A percentile compares a stretch with the other conserved stretches of the same genome.
Conservation (phyloP, 2,329 filamentous ascomycete genomes). For the Plectosphaerella sp. region DNA sequence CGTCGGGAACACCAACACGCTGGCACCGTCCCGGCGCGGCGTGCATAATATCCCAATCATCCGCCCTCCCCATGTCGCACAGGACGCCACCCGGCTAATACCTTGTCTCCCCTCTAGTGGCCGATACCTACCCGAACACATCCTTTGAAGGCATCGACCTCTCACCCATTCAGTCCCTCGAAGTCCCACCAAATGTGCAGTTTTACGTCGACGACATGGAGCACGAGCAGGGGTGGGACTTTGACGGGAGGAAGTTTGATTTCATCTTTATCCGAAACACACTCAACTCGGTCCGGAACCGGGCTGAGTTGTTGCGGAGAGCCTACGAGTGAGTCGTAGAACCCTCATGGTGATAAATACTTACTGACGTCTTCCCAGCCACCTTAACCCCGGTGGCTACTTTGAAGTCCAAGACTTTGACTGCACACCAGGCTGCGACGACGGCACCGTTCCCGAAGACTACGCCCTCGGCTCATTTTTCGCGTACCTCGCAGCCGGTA, state of each 20-base stretch:
- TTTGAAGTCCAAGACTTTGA: constrained; percentile 45
- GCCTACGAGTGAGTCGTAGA: constrained; percentile 31
- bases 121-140: constrained; percentile 38
- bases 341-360: neutral
- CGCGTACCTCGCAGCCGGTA: constrained; percentile 32
- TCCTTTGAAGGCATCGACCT: constrained; percentile 44
- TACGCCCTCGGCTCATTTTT: constrained; percentile 45
- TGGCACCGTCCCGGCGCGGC: neutral
- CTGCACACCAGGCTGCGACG: constrained; percentile 36
- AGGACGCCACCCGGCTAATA: neutral
- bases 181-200: constrained; percentile 45
- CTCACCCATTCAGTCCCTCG: constrained; percentile 47
- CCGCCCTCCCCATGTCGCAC: neutral
- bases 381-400: constrained; percentile 47
- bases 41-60: neutral
- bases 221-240: constrained; percentile 43
- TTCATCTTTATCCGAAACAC: constrained; percentile 45
- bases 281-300: constrained; percentile 38
- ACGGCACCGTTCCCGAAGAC: constrained; percentile 30
- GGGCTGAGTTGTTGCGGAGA: constrained; percentile 33
- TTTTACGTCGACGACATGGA: constrained; percentile 51
- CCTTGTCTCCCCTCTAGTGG: constrained; percentile 30
- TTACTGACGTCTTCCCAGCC: constrained; percentile 22
- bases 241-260: constrained; percentile 39
- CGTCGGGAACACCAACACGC: neutral